phyloP scores from a whole-genome alignment of 306 rosid genomes.

The Gastrolobium bilobum region DNA sequence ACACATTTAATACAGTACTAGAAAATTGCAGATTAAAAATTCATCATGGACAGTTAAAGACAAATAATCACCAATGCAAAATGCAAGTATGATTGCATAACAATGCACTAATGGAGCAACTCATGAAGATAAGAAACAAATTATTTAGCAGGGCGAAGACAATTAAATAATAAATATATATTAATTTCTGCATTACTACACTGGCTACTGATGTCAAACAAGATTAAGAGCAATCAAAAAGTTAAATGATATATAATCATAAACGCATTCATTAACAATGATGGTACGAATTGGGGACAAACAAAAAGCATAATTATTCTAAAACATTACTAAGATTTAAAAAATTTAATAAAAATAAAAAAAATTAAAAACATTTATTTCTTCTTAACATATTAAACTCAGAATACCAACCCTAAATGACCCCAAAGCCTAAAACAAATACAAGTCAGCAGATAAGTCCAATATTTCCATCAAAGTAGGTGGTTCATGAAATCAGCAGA shows the following conservation, averaged over 20 bases:
- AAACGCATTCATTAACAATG: neutral
- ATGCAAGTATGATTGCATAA: neutral
- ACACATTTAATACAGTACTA: neutral
- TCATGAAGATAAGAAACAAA: conserved; percentile 1
- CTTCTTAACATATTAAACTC: neutral
- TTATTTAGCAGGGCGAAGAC: neutral
- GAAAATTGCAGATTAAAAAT: neutral
- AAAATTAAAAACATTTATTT: neutral
- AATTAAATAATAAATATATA: neutral
- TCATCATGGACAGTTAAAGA: neutral
- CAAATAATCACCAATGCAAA: neutral
- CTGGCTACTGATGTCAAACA: neutral
- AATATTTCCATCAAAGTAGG: conserved; percentile 37
- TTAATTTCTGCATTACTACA: neutral
- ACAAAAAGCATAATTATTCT: neutral
- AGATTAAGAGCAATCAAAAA: neutral
- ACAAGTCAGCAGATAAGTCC: conserved; percentile 13
- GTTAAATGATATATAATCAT: neutral
- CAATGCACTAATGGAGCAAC: neutral
- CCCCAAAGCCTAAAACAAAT: conserved; percentile 34
- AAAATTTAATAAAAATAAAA: neutral
- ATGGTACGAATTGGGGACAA: neutral
- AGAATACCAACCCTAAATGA: neutral
- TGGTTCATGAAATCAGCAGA: conserved; percentile 37
- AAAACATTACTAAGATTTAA: neutral